phyloP scores from a whole-genome alignment of 495 filamentous ascomycete genomes.

The Talaromyces liani region DNA sequence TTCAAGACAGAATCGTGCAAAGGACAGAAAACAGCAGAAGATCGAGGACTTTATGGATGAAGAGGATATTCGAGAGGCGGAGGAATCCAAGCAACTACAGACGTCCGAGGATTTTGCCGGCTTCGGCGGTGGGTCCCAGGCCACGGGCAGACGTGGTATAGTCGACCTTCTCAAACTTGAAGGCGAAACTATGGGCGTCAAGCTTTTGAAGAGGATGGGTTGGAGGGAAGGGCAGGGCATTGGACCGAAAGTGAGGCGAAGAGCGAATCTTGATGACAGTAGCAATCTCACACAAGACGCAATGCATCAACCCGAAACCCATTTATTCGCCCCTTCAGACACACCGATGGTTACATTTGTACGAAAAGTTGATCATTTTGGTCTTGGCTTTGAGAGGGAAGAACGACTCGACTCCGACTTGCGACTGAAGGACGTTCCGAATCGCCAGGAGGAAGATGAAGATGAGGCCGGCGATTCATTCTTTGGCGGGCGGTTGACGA shows the following conservation, averaged over 20 bases:
- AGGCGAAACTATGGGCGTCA: constrained; percentile 85
- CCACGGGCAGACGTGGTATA: constrained; percentile 46
- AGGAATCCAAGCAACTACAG: constrained; percentile 65
- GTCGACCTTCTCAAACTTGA: constrained; percentile 68
- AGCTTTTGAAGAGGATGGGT: constrained; percentile 86
- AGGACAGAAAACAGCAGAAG: constrained; percentile 58
- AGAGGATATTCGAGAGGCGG: constrained; percentile 85
- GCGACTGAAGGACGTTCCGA: constrained; percentile 3
- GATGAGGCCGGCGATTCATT: constrained; percentile 44
- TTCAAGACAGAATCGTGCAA: constrained; percentile 70
- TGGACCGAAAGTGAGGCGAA: constrained; percentile 78
- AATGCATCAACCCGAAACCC: constrained; percentile 30
- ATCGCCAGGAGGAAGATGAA: constrained; percentile 27
- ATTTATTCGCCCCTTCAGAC: constrained; percentile 88
- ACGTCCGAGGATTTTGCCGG: constrained; percentile 67
- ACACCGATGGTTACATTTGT: constrained; percentile 65
- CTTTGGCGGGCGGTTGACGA: constrained; percentile 29
- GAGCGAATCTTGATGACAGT: constrained; percentile 57
- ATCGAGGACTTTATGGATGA: constrained; percentile 98
- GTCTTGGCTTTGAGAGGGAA: constrained; percentile 73
- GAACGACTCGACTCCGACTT: constrained; percentile 33
- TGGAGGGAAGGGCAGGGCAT: constrained; percentile 93
- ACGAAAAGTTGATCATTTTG: constrained; percentile 72
- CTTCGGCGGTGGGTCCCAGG: constrained; percentile 60
- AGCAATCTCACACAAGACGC: constrained; percentile 25